Percentiles rank a stretch among this genome's conserved stretches.
Conservation (phyloP, 148 eudicot species). For the Heliamphora exappendiculata region DNA sequence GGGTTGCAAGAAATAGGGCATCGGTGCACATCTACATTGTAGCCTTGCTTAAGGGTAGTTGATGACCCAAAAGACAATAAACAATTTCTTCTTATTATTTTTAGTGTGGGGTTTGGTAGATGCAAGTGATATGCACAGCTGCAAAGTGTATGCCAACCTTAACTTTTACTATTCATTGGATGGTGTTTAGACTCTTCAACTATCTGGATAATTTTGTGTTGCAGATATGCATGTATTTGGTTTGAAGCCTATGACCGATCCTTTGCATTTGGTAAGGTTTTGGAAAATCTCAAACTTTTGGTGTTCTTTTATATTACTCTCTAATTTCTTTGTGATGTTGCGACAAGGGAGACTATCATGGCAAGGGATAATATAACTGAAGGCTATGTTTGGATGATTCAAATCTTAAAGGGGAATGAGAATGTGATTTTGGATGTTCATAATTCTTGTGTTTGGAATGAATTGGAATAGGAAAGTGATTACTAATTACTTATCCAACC, state of each 20-base stretch:
- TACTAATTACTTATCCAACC: too few relatives aligned
- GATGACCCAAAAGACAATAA: constrained; percentile 1
- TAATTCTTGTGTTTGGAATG: too few relatives aligned
- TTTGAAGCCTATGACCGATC: constrained; percentile 66
- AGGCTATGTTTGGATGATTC: too few relatives aligned
- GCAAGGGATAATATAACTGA: too few relatives aligned
- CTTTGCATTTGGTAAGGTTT: constrained; percentile 60
- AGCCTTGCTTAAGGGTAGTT: constrained; percentile 2
- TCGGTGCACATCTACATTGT: neutral
- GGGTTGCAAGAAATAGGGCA: neutral
- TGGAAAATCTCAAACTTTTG: constrained; percentile 1
- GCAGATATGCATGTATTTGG: constrained; percentile 82
- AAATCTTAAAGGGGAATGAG: too few relatives aligned
- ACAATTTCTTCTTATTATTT: neutral
- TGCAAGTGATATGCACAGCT: neutral
- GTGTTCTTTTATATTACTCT: neutral
- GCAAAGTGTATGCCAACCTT: neutral
- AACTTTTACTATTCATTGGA: neutral
- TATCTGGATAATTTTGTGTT: constrained; percentile 17
- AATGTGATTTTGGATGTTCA: too few relatives aligned
- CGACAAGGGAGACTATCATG: neutral
- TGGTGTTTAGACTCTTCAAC: neutral
- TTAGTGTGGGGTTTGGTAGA: neutral
- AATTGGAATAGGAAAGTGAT: too few relatives aligned
- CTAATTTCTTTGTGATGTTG: neutral